Base-by-base conservation (phyloP, 352 stramenopile genomes). In the Hyaloperonospora brassicae region DNA sequence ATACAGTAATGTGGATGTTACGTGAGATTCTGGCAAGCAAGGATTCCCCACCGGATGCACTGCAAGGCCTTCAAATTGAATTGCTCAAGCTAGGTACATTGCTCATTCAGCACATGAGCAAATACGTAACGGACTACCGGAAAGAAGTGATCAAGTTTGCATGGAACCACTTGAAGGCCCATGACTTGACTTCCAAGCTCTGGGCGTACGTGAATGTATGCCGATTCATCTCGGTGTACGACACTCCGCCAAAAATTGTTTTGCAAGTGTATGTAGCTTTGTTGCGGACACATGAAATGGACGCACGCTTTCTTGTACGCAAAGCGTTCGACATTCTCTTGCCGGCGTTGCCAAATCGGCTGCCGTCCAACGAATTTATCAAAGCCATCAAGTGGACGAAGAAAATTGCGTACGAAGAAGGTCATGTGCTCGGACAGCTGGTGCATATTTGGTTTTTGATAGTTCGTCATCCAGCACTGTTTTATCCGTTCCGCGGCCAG, bases 81-180 rank as follows among this genome's bases (percentile, higher is more conserved):
- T 53, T 99, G 41, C 71, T 99, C 12, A 96, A 97, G 69, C 72
- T 99, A 8, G 85, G 89, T 0, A 97, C 91, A 27, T 63, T 99
- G 31, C 80, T 99, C 7, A 97, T 99, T 23, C 90, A 98, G 57
- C 86, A 97, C 53, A 95, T 97, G 73, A 86, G 84, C 61, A 79
- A 95, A 49, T 88, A 96, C 30, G 78, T 99, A 38, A 87, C 82
- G 5, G 82, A 96, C 13, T 83, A 97, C 57, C 74, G 93, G 53
- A 98, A 98, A 52, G 94, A 98, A 66, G 86, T 99, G 43, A 96
- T 99, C 49, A 98, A 98, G 70, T 99, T 98, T 83, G 95, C 96
- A 31, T 98, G 94, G 95, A 95, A 93, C 56, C 80, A 98, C 59
- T 72, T 98, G 17, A 98, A 98, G 70, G 87, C 84, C 1, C 88